Conservation (phyloP, 345 rosid genomes). For the Pelargonium nanum region DNA sequence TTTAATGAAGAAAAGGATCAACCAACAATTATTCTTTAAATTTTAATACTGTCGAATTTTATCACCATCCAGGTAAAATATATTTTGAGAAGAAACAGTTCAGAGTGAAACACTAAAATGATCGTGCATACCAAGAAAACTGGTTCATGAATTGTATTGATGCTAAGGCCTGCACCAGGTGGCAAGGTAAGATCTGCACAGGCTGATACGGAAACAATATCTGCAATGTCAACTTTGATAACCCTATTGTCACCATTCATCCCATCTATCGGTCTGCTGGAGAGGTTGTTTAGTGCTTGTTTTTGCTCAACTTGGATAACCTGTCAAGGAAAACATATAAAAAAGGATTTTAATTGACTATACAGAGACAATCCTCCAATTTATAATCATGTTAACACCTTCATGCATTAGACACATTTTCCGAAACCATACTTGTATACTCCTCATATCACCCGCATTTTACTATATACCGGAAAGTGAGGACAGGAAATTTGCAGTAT, state of each 20-base stretch:
- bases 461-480: too few relatives aligned
- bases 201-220: constrained; percentile 73
- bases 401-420: too few relatives aligned
- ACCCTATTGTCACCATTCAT: constrained; percentile 41
- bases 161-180: constrained; percentile 93
- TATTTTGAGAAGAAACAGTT: too few relatives aligned
- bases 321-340: constrained; percentile 20
- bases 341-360: not conserved
- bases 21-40: too few relatives aligned
- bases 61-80: too few relatives aligned
- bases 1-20: too few relatives aligned
- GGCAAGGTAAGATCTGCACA: constrained; percentile 95
- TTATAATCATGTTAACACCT: too few relatives aligned
- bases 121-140: constrained; percentile 67
- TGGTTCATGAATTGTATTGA: constrained; percentile 62
- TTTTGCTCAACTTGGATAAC: constrained; percentile 44
- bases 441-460: too few relatives aligned
- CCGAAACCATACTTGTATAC: too few relatives aligned
- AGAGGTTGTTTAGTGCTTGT: constrained; percentile 44
- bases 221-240: constrained; percentile 57
- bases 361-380: not conserved
- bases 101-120: not conserved
- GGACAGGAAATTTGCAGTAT: too few relatives aligned
- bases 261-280: constrained; percentile 38
- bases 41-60: too few relatives aligned